phyloP scores from a whole-genome alignment of 306 rosid genomes.

The Fragaria ananassa region DNA sequence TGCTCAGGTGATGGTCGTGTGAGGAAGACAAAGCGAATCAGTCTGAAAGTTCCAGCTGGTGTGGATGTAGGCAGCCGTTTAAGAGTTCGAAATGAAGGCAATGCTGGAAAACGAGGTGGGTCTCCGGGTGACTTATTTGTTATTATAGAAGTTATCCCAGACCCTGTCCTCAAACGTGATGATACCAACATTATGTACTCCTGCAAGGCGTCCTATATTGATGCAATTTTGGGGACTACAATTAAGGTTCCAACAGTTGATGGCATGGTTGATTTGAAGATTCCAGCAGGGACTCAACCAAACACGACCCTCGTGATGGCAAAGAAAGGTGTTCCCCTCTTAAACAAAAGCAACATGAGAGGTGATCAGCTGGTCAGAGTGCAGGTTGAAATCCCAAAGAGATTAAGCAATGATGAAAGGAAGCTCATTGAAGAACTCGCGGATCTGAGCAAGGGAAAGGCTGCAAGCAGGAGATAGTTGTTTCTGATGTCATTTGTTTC shows the following conservation, averaged over 20 bases:
- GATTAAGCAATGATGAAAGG: constrained; percentile 69
- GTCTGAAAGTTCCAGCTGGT: constrained; percentile 94
- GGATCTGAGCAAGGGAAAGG: constrained; percentile 85
- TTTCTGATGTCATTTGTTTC: background rate
- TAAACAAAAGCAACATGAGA: constrained; percentile 82
- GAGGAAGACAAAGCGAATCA: constrained; percentile 84
- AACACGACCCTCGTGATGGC: constrained; percentile 94
- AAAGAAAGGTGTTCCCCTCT: constrained; percentile 88
- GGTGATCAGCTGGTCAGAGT: constrained; percentile 97
- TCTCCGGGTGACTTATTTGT: constrained; percentile 92
- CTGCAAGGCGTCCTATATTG: constrained; percentile 82
- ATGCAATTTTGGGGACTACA: constrained; percentile 86
- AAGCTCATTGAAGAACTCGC: constrained; percentile 89
- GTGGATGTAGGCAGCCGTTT: constrained; percentile 96
- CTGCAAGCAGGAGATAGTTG: constrained; percentile 49
- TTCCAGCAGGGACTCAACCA: constrained; percentile 84
- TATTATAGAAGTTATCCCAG: constrained; percentile 81
- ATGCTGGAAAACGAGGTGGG: constrained; percentile 89
- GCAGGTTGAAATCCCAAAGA: constrained; percentile 95
- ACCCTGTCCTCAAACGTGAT: constrained; percentile 89
- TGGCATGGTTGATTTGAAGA: constrained; percentile 72
- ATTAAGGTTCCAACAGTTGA: constrained; percentile 92
- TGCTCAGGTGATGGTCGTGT: constrained; percentile 98
- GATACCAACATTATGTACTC: constrained; percentile 84
- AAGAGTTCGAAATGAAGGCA: constrained; percentile 95